Conservation (phyloP, 1,284 basidiomycete species). For the Pterulicium gracile region DNA sequence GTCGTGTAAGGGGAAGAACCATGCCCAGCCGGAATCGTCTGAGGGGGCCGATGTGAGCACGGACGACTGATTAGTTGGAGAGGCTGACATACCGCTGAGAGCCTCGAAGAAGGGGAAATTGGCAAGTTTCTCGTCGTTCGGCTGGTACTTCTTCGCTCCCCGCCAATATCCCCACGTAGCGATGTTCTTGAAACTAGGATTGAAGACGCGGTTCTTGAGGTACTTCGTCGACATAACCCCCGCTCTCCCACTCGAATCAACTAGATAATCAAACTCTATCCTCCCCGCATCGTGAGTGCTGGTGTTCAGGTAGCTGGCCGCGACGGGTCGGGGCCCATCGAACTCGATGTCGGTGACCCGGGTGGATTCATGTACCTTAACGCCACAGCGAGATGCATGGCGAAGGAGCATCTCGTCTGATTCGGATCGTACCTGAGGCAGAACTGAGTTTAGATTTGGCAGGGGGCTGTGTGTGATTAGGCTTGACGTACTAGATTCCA, state of each 20-base stretch:
- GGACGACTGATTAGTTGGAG: no score
- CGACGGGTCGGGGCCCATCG: not conserved
- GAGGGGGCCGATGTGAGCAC: not conserved
- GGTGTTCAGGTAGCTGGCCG: slow-evolving; percentile 1
- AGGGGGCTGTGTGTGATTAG: not conserved
- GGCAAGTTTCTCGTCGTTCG: not conserved
- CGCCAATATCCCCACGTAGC: slow-evolving; percentile 24
- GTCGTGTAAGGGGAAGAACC: slow-evolving; percentile 51
- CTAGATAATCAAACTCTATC: slow-evolving; percentile 36
- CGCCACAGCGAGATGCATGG: slow-evolving; percentile 23
- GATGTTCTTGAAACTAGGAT: slow-evolving; percentile 19
- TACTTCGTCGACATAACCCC: slow-evolving; percentile 20
- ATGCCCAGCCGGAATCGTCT: slow-evolving; percentile 56
- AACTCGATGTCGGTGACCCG: slow-evolving; percentile 5
- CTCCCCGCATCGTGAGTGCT: slow-evolving; percentile 9
- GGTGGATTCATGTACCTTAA: slow-evolving; percentile 19
- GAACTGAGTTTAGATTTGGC: not conserved
- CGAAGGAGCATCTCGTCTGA: slow-evolving; percentile 26
- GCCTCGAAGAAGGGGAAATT: slow-evolving; percentile 5
- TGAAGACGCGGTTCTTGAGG: slow-evolving; percentile 18
- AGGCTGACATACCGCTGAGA: slow-evolving; percentile 1
- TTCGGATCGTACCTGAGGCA: slow-evolving; percentile 24
- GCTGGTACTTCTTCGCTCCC: slow-evolving; percentile 9
- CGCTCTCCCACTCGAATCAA: slow-evolving; percentile 27
- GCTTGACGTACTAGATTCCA: not conserved